phyloP scores from a whole-genome alignment of 1,139 yeast species.

The Insectozyma bohioensis region DNA sequence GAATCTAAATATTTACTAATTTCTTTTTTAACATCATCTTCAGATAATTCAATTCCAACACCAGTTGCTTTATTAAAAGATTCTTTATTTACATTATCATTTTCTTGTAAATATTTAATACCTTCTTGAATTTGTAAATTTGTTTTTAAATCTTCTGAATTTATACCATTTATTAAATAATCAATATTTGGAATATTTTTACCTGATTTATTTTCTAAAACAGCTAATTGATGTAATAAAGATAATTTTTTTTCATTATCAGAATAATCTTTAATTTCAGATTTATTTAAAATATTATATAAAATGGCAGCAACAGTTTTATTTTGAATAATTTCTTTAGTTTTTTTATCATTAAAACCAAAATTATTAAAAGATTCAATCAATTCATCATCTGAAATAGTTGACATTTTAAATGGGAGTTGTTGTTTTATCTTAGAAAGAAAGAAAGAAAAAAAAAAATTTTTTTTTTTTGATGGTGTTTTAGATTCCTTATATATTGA shows the following conservation, averaged over 20 bases:
- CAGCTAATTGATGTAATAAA: constrained; percentile 75
- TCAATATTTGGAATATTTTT: constrained; percentile 42
- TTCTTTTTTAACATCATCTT: constrained; percentile 58
- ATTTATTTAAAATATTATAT: constrained; percentile 46
- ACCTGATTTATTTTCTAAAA: constrained; percentile 49
- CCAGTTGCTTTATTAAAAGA: constrained; percentile 65
- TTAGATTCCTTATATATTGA: not conserved
- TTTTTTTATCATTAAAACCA: constrained; percentile 71
- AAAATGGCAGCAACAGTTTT: constrained; percentile 77
- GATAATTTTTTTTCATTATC: constrained; percentile 55
- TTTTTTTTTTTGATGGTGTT: not conserved
- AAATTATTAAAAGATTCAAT: constrained; percentile 51
- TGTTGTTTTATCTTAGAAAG: not conserved
- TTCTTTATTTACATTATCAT: constrained; percentile 37
- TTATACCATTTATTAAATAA: constrained; percentile 58
- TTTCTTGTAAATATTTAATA: constrained; percentile 61
- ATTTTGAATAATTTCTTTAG: constrained; percentile 77
- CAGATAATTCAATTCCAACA: constrained; percentile 74
- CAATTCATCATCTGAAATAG: constrained; percentile 26
- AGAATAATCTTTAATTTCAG: constrained; percentile 25
- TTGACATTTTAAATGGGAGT: constrained; percentile 6
- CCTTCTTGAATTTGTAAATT: constrained; percentile 80
- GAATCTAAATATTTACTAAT: constrained; percentile 60
- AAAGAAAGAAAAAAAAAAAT: constrained; percentile 1
- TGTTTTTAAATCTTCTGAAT: constrained; percentile 62